Evolutionary conservation across 805 yeast genomes (phyloP), one percentile per base, ranked within the genome.

Genomic region (Starmerella stigmatis): DNA sequence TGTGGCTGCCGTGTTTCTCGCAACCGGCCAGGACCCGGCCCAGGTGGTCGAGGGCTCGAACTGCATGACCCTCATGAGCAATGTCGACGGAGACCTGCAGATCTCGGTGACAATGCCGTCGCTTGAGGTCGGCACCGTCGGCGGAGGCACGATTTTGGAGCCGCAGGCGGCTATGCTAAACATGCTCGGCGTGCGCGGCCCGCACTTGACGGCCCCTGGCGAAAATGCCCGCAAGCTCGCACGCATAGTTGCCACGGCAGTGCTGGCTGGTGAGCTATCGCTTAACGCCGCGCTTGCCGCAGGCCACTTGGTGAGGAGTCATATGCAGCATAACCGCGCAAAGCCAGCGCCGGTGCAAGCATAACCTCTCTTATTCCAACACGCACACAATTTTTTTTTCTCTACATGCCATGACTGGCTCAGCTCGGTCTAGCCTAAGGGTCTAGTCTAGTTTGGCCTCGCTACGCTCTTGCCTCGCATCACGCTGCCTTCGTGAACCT

Each of bases 11-110:
- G 80, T 92, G 21, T 92, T 68, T 63, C 68, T 92, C 53, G 99
- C 99, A 4, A 76, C 94, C 48, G 99, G 99, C 47, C 99, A 92
- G 70, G 99, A 92, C 66, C 98, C 99, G n/a, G 98, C 98, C 1
- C 98, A 92, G 69, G 92, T 92, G 60, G 96, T 92, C 43, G 99
- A 89, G 69, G 80, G 94, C 49, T 86, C 96, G 26, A 89, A 88
- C 67, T 92, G 99, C 79, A 89, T 92, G 48, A 92, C 99, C 1
- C 71, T 92, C 55, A 88, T 92, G 94, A 79, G 80, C 58, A 86
- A 83, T 62, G 71, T 72, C 41, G 70, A 66, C 11, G 98, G 96
- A 12, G 84, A 85, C 59, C 73, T 92, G 60, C 81, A 77, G 55
- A 81, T 92, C 31, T 84, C 96, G 1, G 98, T 92, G n/a, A 85